These are phyloP conservation scores for Metschnikowia henanensis DNA, from an alignment of 805 yeast genomes.

Conservation along the genomic window DNA sequence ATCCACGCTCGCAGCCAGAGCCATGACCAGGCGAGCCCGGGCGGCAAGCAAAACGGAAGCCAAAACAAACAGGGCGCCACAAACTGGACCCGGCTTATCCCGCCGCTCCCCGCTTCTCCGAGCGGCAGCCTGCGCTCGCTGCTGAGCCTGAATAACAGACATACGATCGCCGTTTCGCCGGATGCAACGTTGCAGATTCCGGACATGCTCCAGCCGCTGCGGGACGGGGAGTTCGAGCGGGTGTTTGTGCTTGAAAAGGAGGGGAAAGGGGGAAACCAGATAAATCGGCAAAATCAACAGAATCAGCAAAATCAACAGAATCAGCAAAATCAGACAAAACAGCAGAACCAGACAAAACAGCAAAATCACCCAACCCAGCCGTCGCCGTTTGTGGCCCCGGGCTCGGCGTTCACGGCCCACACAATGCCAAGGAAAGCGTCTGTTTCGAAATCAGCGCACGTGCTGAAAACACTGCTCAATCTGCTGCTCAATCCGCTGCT, in stretches of 20 bases:
- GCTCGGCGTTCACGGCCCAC: no score
- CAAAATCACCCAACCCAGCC: no score
- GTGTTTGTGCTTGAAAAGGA: conserved; percentile 9
- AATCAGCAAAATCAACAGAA: no score
- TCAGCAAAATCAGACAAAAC: no score
- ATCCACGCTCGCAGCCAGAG: conserved; percentile 18
- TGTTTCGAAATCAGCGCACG: not conserved
- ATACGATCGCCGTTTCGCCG: conserved; percentile 20
- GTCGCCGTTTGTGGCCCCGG: no score
- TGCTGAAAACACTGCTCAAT: not conserved
- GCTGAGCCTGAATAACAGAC: conserved; percentile 14
- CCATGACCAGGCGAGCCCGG: conserved; percentile 12
- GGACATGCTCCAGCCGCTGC: conserved; percentile 19
- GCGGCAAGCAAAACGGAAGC: conserved; percentile 6
- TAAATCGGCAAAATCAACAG: no score
- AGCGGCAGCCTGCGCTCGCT: conserved; percentile 1
- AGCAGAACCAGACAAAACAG: no score
- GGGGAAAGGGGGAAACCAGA: no score
- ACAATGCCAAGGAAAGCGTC: no score
- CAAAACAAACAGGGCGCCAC: conserved; percentile 14
- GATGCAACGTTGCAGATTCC: conserved; percentile 9
- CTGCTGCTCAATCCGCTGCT: not conserved
- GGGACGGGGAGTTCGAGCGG: conserved; percentile 5
- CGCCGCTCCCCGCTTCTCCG: conserved; percentile 27
- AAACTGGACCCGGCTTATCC: conserved; percentile 34